These are phyloP conservation scores for Eleusine coracana DNA, from an alignment of 176 grass and related monocot genomes.

Conservation along the genomic window DNA sequence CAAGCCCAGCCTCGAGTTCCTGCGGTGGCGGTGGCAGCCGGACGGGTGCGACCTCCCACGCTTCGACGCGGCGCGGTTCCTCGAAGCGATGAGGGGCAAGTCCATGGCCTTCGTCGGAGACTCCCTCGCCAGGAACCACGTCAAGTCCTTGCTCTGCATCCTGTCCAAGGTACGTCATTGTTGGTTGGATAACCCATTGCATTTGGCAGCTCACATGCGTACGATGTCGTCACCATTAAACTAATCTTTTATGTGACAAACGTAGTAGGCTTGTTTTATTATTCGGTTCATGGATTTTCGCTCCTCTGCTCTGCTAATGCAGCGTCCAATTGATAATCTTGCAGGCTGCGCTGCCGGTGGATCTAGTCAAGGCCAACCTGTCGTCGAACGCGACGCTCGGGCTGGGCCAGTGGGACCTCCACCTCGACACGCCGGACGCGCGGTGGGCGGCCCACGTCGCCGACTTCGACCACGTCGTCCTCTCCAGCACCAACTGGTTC, in stretches of 20 bases:
- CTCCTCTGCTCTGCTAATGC: background rate
- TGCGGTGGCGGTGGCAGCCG: conserved; percentile 68
- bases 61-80: conserved; percentile 59
- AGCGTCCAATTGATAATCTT: background rate
- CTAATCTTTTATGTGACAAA: no score
- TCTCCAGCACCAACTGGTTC: conserved; percentile 66
- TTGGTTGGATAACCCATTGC: background rate
- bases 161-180: conserved; percentile 44
- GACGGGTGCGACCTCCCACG: conserved; percentile 58
- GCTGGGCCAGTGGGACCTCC: conserved; percentile 50
- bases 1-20: conserved; percentile 59
- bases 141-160: conserved; percentile 74
- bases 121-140: conserved; percentile 78
- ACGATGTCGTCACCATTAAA: background rate
- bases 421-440: conserved; percentile 57
- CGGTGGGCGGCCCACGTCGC: conserved; percentile 51
- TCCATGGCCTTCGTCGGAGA: conserved; percentile 80
- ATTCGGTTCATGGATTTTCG: background rate
- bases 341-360: conserved; percentile 40
- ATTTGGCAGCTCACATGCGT: background rate
- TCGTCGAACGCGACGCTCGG: conserved; percentile 54
- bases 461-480: conserved; percentile 50
- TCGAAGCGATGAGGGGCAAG: conserved; percentile 54
- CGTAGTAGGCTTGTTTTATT: no score
- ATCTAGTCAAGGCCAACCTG: conserved; percentile 54